These are phyloP conservation scores for Sordariomycetes sp. DNA, from an alignment of 2,329 filamentous ascomycete genomes.

Conservation along the genomic window DNA sequence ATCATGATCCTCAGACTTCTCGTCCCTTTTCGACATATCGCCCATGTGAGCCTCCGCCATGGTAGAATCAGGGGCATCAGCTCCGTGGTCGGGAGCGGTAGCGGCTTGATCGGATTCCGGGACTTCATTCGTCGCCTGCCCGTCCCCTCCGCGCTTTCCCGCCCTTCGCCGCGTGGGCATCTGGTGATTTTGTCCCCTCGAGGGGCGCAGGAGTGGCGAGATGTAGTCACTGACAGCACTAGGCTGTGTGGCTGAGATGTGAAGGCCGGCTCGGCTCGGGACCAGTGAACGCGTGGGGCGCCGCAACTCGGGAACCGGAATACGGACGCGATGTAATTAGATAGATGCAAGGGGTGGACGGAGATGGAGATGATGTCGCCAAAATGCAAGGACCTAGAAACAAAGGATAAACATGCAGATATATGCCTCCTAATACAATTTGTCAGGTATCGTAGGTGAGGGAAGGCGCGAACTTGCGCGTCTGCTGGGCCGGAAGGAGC, in stretches of 20 bases:
- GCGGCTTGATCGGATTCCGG: background rate
- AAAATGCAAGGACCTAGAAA: background rate
- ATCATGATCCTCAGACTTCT: constrained; percentile 23
- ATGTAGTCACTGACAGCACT: background rate
- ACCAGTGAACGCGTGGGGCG: background rate
- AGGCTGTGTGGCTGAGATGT: background rate
- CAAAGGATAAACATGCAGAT: background rate
- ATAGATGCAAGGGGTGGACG: background rate
- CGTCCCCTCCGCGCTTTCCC: background rate
- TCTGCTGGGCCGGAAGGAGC: background rate
- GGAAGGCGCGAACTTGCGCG: background rate
- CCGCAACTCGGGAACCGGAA: background rate
- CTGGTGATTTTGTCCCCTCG: background rate
- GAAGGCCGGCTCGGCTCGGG: background rate
- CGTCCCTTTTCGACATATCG: background rate
- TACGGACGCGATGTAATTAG: background rate
- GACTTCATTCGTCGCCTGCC: background rate
- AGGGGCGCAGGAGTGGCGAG: background rate
- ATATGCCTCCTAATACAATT: background rate
- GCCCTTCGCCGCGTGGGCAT: background rate
- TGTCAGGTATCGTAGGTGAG: background rate
- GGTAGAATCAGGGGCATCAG: background rate
- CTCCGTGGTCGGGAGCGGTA: background rate
- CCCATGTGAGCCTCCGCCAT: constrained; percentile 1
- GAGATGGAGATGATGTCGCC: background rate